phyloP scores from a whole-genome alignment of 2,329 filamentous ascomycete genomes.

The Bipolaris cookei region DNA sequence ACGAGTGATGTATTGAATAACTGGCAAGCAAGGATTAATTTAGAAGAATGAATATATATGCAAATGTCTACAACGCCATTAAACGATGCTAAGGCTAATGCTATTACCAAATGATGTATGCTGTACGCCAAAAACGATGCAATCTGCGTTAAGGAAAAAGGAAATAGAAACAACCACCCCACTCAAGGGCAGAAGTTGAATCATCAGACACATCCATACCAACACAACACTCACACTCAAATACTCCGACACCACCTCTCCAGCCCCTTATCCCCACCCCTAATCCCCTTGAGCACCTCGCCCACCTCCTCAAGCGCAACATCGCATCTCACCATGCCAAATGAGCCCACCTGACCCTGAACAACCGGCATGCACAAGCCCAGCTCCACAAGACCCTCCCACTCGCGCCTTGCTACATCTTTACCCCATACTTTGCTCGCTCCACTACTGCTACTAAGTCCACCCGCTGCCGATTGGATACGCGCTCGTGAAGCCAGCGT shows the following conservation, averaged over 20 bases:
- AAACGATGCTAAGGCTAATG: background rate
- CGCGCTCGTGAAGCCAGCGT: constrained; percentile 75
- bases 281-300: constrained; percentile 55
- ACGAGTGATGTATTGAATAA: too few relatives aligned
- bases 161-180: background rate
- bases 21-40: too few relatives aligned
- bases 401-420: constrained; percentile 73
- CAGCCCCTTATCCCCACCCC: constrained; percentile 60
- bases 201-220: background rate
- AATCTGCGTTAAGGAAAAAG: background rate
- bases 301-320: constrained; percentile 79
- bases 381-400: constrained; percentile 74
- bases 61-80: background rate
- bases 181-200: background rate
- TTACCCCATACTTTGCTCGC: constrained; percentile 74
- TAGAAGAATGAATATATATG: background rate
- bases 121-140: background rate
- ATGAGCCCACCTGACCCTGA: constrained; percentile 34
- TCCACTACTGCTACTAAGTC: constrained; percentile 67
- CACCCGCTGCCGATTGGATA: constrained; percentile 71
- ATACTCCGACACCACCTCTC: constrained; percentile 70
- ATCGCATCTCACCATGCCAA: constrained; percentile 70
- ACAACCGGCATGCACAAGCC: constrained; percentile 70
- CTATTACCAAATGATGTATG: background rate
- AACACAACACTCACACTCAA: background rate